Evolutionary conservation across 768 basidiomycete species (phyloP).

Genomic region (Hygrophorus russula): DNA sequence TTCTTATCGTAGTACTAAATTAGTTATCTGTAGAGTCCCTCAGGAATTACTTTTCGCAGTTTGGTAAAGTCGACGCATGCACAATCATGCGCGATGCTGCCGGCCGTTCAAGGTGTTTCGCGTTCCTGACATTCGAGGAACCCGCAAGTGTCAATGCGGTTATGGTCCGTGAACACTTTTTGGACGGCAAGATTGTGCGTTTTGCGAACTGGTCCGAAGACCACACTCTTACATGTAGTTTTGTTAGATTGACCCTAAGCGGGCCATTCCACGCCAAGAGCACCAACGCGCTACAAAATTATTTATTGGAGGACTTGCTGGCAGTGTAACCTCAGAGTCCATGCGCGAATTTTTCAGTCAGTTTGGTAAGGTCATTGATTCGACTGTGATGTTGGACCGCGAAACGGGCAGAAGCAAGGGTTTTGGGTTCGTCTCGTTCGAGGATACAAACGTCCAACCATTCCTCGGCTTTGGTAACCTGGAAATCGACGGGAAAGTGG

Average conservation of each 20-base stretch:
- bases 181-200: constrained; percentile 96
- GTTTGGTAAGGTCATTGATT: constrained; percentile 93
- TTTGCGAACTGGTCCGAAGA: background rate
- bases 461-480: constrained; percentile 84
- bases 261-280: constrained; percentile 94
- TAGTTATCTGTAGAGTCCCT: constrained; percentile 50
- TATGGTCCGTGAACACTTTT: constrained; percentile 87
- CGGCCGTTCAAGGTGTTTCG: constrained; percentile 93
- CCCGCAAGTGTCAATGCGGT: constrained; percentile 90
- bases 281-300: constrained; percentile 89
- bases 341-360: constrained; percentile 91
- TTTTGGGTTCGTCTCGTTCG: constrained; percentile 96
- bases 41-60: constrained; percentile 87
- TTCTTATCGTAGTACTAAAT: constrained; percentile 31
- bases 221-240: background rate
- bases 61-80: constrained; percentile 93
- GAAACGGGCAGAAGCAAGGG: constrained; percentile 94
- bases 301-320: constrained; percentile 91
- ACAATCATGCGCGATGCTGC: constrained; percentile 98
- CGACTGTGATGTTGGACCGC: constrained; percentile 97
- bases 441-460: constrained; percentile 81
- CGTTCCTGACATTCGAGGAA: constrained; percentile 93
- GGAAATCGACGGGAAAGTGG: constrained; percentile 91
- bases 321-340: constrained; percentile 85
- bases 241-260: constrained; percentile 94